A percentile compares a stretch with the other conserved stretches of the same genome.
phyloP scores from a whole-genome alignment of 2,329 filamentous ascomycete genomes.

The Ambrosiella xylebori region DNA sequence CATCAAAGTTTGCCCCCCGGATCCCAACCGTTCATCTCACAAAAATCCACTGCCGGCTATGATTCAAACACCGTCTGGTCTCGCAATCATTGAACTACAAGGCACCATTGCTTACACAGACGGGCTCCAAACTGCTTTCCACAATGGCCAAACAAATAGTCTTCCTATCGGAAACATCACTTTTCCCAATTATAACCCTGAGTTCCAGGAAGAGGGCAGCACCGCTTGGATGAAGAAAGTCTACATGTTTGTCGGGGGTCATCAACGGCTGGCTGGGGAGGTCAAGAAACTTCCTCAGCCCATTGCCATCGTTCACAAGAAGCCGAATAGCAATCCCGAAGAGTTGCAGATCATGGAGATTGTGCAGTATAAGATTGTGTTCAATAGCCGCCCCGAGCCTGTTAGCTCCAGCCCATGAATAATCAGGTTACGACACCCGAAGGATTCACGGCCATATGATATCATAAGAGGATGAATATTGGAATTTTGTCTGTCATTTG shows the following conservation, averaged over 20 bases:
- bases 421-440: background rate
- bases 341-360: constrained; percentile 75
- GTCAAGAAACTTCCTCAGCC: constrained; percentile 71
- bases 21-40: constrained; percentile 13
- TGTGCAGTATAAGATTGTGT: constrained; percentile 72
- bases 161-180: constrained; percentile 54
- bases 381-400: constrained; percentile 71
- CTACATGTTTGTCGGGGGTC: constrained; percentile 72
- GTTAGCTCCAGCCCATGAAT: constrained; percentile 30
- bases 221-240: constrained; percentile 79
- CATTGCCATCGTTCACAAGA: constrained; percentile 57
- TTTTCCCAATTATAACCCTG: constrained; percentile 56
- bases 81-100: constrained; percentile 84
- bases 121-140: constrained; percentile 31
- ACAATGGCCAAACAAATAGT: constrained; percentile 9
- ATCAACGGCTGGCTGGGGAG: constrained; percentile 79
- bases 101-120: constrained; percentile 53
- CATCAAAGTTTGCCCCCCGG: constrained; percentile 26
- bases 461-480: background rate
- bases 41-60: constrained; percentile 54
- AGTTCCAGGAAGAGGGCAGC: constrained; percentile 29
- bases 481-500: background rate
- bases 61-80: constrained; percentile 72
- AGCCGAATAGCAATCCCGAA: constrained; percentile 15
- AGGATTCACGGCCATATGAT: background rate